These are phyloP conservation scores for Fusarium secorum DNA, from an alignment of 2,329 filamentous ascomycete species.

Conservation along the genomic window DNA sequence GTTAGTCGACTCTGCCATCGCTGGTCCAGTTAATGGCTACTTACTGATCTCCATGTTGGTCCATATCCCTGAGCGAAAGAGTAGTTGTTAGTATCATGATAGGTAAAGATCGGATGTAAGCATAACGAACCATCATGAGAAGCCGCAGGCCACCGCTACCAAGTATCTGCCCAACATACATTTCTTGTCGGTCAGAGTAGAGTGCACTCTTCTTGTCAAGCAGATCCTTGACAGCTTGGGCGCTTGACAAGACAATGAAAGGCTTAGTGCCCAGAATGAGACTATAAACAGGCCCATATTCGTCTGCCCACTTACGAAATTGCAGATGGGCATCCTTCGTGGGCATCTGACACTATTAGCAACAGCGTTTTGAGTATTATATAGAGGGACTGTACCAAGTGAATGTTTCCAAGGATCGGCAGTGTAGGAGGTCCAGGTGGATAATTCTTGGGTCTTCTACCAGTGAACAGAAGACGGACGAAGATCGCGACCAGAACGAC, in stretches of 20 bases:
- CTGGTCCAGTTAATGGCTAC: rapidly evolving
- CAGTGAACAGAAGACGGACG: background rate
- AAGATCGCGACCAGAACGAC: background rate
- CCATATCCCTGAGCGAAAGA: background rate
- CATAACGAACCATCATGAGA: background rate
- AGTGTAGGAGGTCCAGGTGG: background rate
- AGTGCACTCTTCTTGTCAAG: background rate
- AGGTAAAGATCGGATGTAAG: rapidly evolving
- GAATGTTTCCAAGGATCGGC: background rate
- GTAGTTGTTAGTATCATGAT: rapidly evolving
- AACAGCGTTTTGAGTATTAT: rapidly evolving
- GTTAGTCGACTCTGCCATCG: background rate
- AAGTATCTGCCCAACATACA: conserved; percentile 1
- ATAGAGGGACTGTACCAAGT: background rate
- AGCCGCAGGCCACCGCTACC: background rate
- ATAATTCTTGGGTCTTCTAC: background rate
- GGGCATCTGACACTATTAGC: background rate
- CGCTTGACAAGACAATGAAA: conserved; percentile 1
- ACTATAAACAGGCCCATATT: conserved; percentile 1
- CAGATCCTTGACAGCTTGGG: conserved; percentile 2
- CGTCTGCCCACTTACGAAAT: conserved; percentile 2
- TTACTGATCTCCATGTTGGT: background rate
- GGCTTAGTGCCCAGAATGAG: background rate
- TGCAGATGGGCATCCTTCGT: background rate
- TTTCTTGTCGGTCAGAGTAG: conserved; percentile 4